Conservation (phyloP, 1,284 basidiomycete genomes). For the Kalmanozyma brasiliensis region DNA sequence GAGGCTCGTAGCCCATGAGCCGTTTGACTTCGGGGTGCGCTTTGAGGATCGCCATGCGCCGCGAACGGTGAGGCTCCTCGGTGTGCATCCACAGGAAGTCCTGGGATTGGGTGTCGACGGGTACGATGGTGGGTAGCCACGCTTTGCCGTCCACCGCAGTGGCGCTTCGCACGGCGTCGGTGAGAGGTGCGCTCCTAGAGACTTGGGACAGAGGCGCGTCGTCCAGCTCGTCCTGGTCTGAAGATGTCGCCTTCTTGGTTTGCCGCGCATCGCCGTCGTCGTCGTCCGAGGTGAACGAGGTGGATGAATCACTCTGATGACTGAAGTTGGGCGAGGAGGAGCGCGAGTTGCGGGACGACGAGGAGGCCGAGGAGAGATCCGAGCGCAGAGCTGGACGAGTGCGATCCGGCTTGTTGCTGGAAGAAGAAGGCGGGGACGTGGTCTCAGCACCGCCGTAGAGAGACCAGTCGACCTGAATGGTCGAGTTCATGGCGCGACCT, state of each 20-base stretch:
- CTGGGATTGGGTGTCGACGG: slow-evolving; percentile 52
- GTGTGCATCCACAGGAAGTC: slow-evolving; percentile 88
- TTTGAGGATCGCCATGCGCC: slow-evolving; percentile 89
- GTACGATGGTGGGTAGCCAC: slow-evolving; percentile 64
- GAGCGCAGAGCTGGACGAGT: slow-evolving; percentile 15
- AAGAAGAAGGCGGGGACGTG: slow-evolving; percentile 25
- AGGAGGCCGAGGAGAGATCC: slow-evolving; percentile 17
- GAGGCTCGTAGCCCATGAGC: slow-evolving; percentile 91
- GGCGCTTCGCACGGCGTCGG: neutral
- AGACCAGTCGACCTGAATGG: slow-evolving; percentile 65
- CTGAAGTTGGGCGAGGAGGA: slow-evolving; percentile 29
- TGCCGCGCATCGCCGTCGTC: slow-evolving; percentile 6
- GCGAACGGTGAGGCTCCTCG: slow-evolving; percentile 91
- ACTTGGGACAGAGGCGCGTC: slow-evolving; percentile 7
- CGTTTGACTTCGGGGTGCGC: slow-evolving; percentile 92
- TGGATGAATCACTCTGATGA: slow-evolving; percentile 20
- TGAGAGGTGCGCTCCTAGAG: neutral
- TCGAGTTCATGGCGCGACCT: slow-evolving; percentile 36
- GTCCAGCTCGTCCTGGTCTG: slow-evolving; percentile 17
- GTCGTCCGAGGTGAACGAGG: slow-evolving; percentile 33
- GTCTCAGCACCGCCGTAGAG: slow-evolving; percentile 64
- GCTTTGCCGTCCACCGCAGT: slow-evolving; percentile 26
- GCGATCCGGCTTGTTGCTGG: slow-evolving; percentile 1
- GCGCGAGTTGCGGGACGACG: slow-evolving; percentile 21
- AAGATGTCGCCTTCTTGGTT: neutral